Evolutionary conservation across 73 alveolate species (phyloP).

Genomic region (Halteria grandinella): DNA sequence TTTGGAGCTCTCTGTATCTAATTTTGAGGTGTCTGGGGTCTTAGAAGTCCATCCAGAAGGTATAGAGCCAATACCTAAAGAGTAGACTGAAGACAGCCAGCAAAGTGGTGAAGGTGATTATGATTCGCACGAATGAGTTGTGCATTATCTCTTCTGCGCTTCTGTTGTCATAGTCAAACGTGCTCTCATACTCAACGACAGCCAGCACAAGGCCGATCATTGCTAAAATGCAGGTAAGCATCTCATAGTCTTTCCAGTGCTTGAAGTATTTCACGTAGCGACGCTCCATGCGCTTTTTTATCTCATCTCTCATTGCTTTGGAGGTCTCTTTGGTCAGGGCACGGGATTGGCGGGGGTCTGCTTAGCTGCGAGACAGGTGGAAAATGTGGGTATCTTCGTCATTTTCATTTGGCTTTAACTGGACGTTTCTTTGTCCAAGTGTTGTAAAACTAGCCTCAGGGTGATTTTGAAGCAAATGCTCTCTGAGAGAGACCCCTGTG

Average conservation of each 20-base stretch:
- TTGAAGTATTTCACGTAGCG: conserved; percentile 31
- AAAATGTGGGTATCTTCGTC: too few species aligned
- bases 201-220: conserved; percentile 46
- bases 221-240: conserved; percentile 43
- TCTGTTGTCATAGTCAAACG: not conserved
- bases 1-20: conserved; percentile 26
- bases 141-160: not conserved
- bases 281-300: conserved; percentile 1
- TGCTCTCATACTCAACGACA: conserved; percentile 17
- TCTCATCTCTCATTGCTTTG: conserved; percentile 36
- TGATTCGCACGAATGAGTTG: conserved; percentile 29
- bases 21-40: not conserved
- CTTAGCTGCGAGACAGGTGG: too few species aligned
- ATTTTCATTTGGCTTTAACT: too few species aligned
- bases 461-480: too few species aligned
- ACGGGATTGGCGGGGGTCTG: too few species aligned
- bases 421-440: too few species aligned
- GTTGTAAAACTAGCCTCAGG: too few species aligned
- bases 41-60: conserved; percentile 41
- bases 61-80: conserved; percentile 14
- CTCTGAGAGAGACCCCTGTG: too few species aligned
- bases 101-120: conserved; percentile 26
- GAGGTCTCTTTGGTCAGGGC: too few species aligned
- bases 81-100: conserved; percentile 17
- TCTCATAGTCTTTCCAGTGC: conserved; percentile 49